Evolutionary conservation across 345 rosid genomes (phyloP), one percentile per base, ranked within the genome.

Genomic region (Mallotus nudiflorus): DNA sequence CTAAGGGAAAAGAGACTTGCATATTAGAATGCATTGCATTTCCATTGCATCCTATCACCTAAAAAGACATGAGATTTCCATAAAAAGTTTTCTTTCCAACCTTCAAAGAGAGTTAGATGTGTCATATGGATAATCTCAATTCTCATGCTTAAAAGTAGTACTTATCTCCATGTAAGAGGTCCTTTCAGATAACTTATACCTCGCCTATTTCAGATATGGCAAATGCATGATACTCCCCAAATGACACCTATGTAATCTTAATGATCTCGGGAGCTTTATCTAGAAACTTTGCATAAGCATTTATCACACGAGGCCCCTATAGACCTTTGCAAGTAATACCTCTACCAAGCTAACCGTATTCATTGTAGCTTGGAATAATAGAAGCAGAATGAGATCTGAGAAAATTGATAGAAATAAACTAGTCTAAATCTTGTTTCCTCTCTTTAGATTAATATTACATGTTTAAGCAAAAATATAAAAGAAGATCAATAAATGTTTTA

Each of bases 221-320:
- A 22, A 97, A 97, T 40, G 96, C 78, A 82, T 95, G 98, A 85
- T 92, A 87, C 87, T 95, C 97, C 65, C 99, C 99, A 49, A 97
- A 95, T 77, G 98, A 90, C 72, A 95, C 86, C 77, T 80, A 89
- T 73, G 72, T 73, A 67, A 95, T 86, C 94, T 92, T 90, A 87
- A 90, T 93, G 37, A 81, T 87, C 79, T 90, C 99, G 22, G 98
- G 96, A 69, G 99, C 91, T 82, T 95, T 97, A 63, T 92, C 99
- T 65, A 92, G 97, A 83, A 84, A 89, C 68, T 80, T 95, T 1
- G 96, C 98, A 80, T 85, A 95, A 67, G 89, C 87, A 79, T 73
- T 83, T 75, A 95, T 85, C 59, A 86, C 76, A 67, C 85, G 90
- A 78, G 93, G 88, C 73, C 89, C 80, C 74, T 92, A 98, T 61